Evolutionary conservation across 2,329 filamentous ascomycete species (phyloP), one percentile per base, ranked within the genome.

Genomic region (Penicillium concentricum): DNA sequence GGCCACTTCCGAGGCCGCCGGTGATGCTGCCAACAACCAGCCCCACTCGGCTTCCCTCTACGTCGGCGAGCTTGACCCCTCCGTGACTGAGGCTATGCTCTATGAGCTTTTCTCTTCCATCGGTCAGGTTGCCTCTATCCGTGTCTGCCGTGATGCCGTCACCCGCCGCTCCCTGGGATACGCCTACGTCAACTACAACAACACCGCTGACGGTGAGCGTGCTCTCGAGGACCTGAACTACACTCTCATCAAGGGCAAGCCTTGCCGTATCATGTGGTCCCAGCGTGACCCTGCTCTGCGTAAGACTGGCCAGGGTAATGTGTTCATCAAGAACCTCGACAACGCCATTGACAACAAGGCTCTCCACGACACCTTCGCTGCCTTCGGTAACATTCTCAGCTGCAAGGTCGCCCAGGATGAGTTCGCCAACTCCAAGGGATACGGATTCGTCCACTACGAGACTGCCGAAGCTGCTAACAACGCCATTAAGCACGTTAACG

Each of bases 191-290:
- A 99, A 99, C 87, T 99, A 97, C 87, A 99, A 97, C 84, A 93
- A 91, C 78, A 96, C 92, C 61, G 78, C 87, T 62, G 94, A 99
- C 76, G 94, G 94, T 71, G 94, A 99, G 84, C 95, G 96, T 81
- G 94, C 94, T 71, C 88, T 99, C 61, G 94, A 99, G 82, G 94
- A 99, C 81, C 86, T 99, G 70, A 99, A 99, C 87, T 99, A 99
- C 84, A 99, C 94, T 63, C 83, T 97, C 71, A 97, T 99, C 84
- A 97, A 97, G 86, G 92, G 92, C 71, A 92, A 90, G 75, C 93
- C 94, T 60, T 99, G 94, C 89, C 93, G 94, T 74, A 99, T 99
- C 82, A 99, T 99, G 94, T 99, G 94, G 94, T 99, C 94, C 65
- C 94, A 99, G 86, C 94, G 94, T 78, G 94, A 99, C 79, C 94